phyloP scores from a whole-genome alignment of 352 stramenopile species.

The Hyaloperonospora brassicae region DNA sequence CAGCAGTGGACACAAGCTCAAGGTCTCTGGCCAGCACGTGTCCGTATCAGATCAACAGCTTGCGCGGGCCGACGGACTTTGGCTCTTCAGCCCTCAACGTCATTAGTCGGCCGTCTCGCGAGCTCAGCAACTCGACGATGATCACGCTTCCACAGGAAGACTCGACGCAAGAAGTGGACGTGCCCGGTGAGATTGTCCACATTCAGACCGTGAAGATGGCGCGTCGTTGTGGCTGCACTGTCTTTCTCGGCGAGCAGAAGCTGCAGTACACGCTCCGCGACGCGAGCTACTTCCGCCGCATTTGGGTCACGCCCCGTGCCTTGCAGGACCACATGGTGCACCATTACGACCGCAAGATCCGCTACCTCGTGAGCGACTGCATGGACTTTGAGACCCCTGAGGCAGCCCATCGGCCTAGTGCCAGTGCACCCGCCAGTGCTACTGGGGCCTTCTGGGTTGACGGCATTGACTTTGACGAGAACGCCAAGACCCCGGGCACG shows the following conservation, averaged over 20 bases:
- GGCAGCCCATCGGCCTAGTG: constrained; percentile 23
- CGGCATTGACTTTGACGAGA: constrained; percentile 6
- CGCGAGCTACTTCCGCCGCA: constrained; percentile 58
- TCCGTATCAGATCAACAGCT: constrained; percentile 14
- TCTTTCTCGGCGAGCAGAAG: constrained; percentile 57
- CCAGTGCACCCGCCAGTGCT: constrained; percentile 8
- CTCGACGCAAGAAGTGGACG: constrained; percentile 49
- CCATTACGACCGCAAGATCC: constrained; percentile 73
- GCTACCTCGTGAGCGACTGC: constrained; percentile 45
- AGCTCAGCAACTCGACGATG: constrained; percentile 32
- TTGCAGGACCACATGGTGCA: constrained; percentile 75
- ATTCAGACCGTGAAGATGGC: constrained; percentile 50
- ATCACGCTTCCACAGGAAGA: constrained; percentile 36
- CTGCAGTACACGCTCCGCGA: constrained; percentile 65
- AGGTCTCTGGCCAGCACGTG: constrained; percentile 15
- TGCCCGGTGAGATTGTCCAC: constrained; percentile 65
- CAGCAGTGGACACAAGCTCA: constrained; percentile 16
- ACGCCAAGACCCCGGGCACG: constrained; percentile 11
- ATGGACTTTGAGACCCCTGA: constrained; percentile 39
- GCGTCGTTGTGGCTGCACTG: constrained; percentile 52
- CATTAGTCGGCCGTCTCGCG: constrained; percentile 26
- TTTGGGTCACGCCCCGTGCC: constrained; percentile 51
- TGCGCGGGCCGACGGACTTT: constrained; percentile 17
- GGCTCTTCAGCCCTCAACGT: constrained; percentile 16
- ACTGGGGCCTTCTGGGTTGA: constrained; percentile 27